A percentile compares a stretch with the other conserved stretches of the same genome.
These are phyloP conservation scores for Penicillium subrubescens DNA, from an alignment of 495 filamentous ascomycete genomes.

Conservation along the genomic window DNA sequence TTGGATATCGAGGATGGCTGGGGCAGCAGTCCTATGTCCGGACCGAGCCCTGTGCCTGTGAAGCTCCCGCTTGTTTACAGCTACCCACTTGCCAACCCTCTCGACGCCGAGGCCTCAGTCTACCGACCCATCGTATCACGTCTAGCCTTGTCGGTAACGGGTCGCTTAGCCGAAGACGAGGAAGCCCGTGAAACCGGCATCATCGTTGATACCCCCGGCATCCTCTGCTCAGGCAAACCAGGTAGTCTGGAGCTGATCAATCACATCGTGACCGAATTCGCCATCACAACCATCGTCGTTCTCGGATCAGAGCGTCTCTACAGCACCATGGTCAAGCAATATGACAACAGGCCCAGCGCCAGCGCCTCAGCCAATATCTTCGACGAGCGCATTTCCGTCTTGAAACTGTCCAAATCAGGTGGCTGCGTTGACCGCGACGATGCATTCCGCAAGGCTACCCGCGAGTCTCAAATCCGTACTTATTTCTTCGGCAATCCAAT, in stretches of 20 bases:
- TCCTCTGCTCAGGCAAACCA: slow-evolving; percentile 60
- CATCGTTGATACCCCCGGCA: slow-evolving; percentile 83
- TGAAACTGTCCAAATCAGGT: slow-evolving; percentile 83
- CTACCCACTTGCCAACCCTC: slow-evolving; percentile 71
- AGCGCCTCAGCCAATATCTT: slow-evolving; percentile 45
- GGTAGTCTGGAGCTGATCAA: slow-evolving; percentile 72
- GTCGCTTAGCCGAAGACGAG: slow-evolving; percentile 76
- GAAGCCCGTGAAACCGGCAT: slow-evolving; percentile 70
- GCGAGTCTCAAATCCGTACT: slow-evolving; percentile 76
- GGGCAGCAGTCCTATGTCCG: slow-evolving; percentile 87
- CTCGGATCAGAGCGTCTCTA: slow-evolving; percentile 83
- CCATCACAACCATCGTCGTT: slow-evolving; percentile 77
- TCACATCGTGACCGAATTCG: slow-evolving; percentile 87
- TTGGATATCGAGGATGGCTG: slow-evolving; percentile 91
- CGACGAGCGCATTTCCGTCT: slow-evolving; percentile 66
- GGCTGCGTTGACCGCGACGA: slow-evolving; percentile 84
- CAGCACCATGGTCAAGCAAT: slow-evolving; percentile 73
- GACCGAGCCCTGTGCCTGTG: slow-evolving; percentile 82
- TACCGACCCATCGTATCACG: slow-evolving; percentile 75
- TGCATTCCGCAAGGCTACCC: slow-evolving; percentile 66
- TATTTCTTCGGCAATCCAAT: slow-evolving; percentile 88
- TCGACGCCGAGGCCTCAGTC: slow-evolving; percentile 69
- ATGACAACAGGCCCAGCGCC: slow-evolving; percentile 63
- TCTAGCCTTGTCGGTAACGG: slow-evolving; percentile 76
- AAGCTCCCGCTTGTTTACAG: slow-evolving; percentile 94